Base-by-base conservation (phyloP, 352 stramenopile species). In the Globisporangium nagaii region DNA sequence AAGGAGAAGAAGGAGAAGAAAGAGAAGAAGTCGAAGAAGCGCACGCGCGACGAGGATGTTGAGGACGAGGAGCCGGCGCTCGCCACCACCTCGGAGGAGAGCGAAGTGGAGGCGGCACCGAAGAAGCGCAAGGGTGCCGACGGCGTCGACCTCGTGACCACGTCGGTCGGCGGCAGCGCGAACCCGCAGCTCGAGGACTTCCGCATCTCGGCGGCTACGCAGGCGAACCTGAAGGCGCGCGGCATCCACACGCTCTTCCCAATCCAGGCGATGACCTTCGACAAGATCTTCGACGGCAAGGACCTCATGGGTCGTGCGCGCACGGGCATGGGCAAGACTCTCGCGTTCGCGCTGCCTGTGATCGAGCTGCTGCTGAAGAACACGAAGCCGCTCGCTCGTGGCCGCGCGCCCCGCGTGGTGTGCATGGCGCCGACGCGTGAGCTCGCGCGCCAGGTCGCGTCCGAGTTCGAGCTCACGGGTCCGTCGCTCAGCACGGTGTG, bases 261-360 rank as follows among this genome's bases (percentile, higher is more conserved):
- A 9, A 96, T 98, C 53, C 91, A 98, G 60, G 79, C 84, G 30
- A 93, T 96, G 78, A 97, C 95, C 11, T 98, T 98, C 50, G 80
- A 96, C 65, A 96, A 97, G 65, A 96, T 99, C 52, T 64, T 97
- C 30, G 84, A 88, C 46, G 94, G 96, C 22, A 91, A 97, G 41
- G 96, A 99, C 75, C 75, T 99, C 19, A 98, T 99, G 70, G 97
- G 96, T 15, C 88, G 96, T 47, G 96, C 93, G 9, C 90, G 94
- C 25, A 99, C 96, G 3, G 97, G 97, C 58, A 98, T 98, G 62
- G 97, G 97, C 50, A 99, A 99, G 83, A 99, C 97, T 19, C 76
- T 99, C 11, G 97, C 97, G 32, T 99, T 99, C 73, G 96, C 94
- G 8, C 77, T 99, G 35, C 97, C 97, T 4, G 75, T 98, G 17